phyloP scores from a whole-genome alignment of 2,329 filamentous ascomycete species.

The Macroventuria anomochaeta region DNA sequence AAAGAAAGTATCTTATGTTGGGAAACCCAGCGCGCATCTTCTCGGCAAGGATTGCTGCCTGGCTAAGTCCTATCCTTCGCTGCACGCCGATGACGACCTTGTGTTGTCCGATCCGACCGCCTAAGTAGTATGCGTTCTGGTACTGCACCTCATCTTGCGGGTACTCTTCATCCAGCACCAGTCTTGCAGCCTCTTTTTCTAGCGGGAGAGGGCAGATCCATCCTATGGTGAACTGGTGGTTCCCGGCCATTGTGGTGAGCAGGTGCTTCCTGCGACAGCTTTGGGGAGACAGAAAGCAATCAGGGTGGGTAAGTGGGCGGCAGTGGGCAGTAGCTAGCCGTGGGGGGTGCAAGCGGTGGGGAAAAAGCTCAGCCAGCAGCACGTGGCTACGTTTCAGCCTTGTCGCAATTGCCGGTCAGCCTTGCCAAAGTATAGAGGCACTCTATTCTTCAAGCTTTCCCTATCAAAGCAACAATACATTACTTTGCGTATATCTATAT shows the following conservation, averaged over 20 bases:
- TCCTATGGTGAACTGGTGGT: neutral
- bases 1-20: conserved; percentile 21
- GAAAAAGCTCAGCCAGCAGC: too few relatives aligned
- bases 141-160: neutral
- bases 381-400: too few relatives aligned
- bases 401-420: too few relatives aligned
- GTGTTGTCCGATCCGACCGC: neutral
- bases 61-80: neutral
- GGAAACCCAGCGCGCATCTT: conserved; percentile 21
- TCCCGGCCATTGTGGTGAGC: neutral
- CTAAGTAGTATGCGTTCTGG: neutral
- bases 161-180: neutral
- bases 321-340: too few relatives aligned
- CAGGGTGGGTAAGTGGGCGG: too few relatives aligned
- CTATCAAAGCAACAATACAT: too few relatives aligned
- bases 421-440: too few relatives aligned
- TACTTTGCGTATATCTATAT: too few relatives aligned
- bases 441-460: too few relatives aligned
- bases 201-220: neutral
- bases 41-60: neutral
- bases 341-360: too few relatives aligned
- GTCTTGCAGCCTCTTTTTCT: neutral
- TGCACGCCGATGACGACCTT: neutral
- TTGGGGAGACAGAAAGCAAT: too few relatives aligned
- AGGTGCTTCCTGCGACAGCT: too few relatives aligned